Evolutionary conservation across 495 filamentous ascomycete genomes (phyloP).

Genomic region (Hypoxylon fuscum): DNA sequence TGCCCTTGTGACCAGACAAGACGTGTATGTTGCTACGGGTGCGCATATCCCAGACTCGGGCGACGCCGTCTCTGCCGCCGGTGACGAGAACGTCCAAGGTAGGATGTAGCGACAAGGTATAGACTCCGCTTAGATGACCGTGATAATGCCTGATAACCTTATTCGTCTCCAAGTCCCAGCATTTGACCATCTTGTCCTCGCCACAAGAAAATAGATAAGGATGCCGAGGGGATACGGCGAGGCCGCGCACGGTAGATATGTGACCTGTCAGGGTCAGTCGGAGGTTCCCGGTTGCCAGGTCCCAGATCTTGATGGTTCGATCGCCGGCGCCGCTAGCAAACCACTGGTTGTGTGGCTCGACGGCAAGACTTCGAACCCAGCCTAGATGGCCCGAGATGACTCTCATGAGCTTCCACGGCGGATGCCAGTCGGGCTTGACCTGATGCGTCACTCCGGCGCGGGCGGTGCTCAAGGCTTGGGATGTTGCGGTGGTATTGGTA

Average conservation of each 20-base stretch:
- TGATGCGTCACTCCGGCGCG: conserved; percentile 75
- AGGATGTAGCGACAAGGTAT: conserved; percentile 89
- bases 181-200: conserved; percentile 99
- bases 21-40: conserved; percentile 96
- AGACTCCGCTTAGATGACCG: conserved; percentile 95
- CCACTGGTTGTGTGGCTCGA: conserved; percentile 97
- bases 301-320: conserved; percentile 99
- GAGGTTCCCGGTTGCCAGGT: conserved; percentile 84
- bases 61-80: conserved; percentile 92
- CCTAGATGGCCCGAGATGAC: conserved; percentile 97
- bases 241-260: conserved; percentile 93
- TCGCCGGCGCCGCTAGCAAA: conserved; percentile 97
- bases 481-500: too few species aligned
- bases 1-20: conserved; percentile 86
- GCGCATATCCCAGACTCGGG: conserved; percentile 98
- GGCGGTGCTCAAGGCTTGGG: conserved; percentile 63
- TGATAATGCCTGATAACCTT: conserved; percentile 99
- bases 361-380: conserved; percentile 90
- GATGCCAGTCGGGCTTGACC: conserved; percentile 89
- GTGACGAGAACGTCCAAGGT: conserved; percentile 95
- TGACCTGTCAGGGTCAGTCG: conserved; percentile 93
- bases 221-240: conserved; percentile 92
- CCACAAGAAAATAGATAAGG: conserved; percentile 98
- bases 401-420: conserved; percentile 98
- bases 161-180: conserved; percentile 99